These are phyloP conservation scores for Auricularia auricula-judae DNA, from an alignment of 768 basidiomycete genomes.

Conservation along the genomic window DNA sequence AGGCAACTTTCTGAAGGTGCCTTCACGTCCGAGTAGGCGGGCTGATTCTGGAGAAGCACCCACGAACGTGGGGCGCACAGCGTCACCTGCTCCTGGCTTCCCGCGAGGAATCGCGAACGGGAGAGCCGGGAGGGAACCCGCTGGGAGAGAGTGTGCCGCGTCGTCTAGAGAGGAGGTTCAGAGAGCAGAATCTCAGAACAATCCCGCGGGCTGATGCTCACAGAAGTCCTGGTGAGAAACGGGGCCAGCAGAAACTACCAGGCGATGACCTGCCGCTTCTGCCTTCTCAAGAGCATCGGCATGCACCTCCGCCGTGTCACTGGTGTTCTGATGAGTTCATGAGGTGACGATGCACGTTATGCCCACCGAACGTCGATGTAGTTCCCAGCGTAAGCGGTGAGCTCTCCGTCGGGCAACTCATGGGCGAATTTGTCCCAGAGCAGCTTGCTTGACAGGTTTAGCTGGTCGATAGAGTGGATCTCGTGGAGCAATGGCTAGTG, in stretches of 20 bases:
- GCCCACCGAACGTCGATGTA: neutral
- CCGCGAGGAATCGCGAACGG: neutral
- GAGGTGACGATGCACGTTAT: neutral
- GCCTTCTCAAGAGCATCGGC: neutral
- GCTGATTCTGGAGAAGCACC: neutral
- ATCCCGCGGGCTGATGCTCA: neutral
- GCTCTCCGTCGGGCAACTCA: neutral
- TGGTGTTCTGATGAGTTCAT: neutral
- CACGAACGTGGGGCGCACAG: neutral
- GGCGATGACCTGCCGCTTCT: neutral
- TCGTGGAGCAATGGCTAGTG: slow-evolving; percentile 27
- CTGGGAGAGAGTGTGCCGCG: neutral
- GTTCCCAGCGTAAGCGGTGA: neutral
- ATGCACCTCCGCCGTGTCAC: neutral
- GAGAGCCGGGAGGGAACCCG: neutral
- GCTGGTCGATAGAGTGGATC: slow-evolving; percentile 19
- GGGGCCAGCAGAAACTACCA: neutral
- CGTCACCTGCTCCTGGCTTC: neutral
- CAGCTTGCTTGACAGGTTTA: slow-evolving; percentile 23
- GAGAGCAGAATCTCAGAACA: neutral
- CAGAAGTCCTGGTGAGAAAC: neutral
- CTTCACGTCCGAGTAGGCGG: neutral
- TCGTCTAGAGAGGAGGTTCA: neutral
- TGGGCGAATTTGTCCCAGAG: neutral
- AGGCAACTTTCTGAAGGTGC: neutral